Evolutionary conservation across 805 yeast genomes (phyloP), one percentile per base, ranked within the genome.

Genomic region (Dipodascus albidus): DNA sequence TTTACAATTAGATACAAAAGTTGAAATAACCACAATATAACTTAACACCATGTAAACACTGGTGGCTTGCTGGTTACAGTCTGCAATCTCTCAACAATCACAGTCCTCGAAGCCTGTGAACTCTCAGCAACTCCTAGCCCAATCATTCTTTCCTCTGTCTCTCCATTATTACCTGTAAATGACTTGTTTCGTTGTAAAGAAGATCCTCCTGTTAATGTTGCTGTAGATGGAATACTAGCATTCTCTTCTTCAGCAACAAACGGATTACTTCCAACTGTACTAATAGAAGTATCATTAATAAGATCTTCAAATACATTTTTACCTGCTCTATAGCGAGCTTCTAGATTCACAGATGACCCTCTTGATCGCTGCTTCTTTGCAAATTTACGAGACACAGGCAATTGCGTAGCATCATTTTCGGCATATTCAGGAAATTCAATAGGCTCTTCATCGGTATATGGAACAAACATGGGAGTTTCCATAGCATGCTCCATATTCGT

Each of bases 41-140:
- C 6, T 27, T 55, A 81, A 60, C 87, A 82, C 80, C 87, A 82
- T 1, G 87, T 80, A 57, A 82, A 81, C 1, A 83, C 79, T 0
- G 88, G 87, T 0, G 83, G 80, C 56, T 72, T 76, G 2, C 76
- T 69, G 4, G 71, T 70, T 2, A 77, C 82, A 15, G 77, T 73
- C 59, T 79, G 81, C 23, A 83, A 60, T 51, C 85, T 66, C 63
- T 83, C 88, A 2, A 82, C 76, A 2, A 82, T 74, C 2, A 81
- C 86, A 47, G 66, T 70, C 58, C 74, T 74, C 1, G 73, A 67
- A 8, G 68, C 67, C 3, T 55, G 53, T 15, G 54, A 50, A 11
- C 53, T 59, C 48, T 59, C 60, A 1, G 59, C 66, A 50, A 54
- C 56, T 19, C 61, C 53, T 23, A 61, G 59, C 15, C 66, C 50